Base-by-base conservation (phyloP, 2,329 filamentous ascomycete genomes). In the Sarocladium oryzae region DNA sequence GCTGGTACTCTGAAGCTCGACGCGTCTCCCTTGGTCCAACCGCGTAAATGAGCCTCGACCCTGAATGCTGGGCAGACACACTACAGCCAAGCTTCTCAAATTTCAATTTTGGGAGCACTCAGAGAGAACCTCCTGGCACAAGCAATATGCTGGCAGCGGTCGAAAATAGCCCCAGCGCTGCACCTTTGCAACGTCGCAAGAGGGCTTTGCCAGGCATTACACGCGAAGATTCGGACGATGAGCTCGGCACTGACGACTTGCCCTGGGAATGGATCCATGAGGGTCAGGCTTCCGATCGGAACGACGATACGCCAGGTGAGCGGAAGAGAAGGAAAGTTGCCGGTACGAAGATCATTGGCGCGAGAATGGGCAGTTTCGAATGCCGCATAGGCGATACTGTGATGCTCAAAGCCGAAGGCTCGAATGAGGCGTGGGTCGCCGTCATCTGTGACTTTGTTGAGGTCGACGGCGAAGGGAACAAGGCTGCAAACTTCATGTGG, bases 401-500 rank as follows among this genome's bases (percentile, higher is more conserved):
- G 32, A 75, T 97, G 36, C 76, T 99, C 51, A 95, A 95, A 66
- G 89, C 91, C 1, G 89, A 95, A 35, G 89, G 88, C 3, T 80
- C 82, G 36, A 89, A 89, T 57, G 89, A 95, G 61, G 87, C 90
- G 10, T 99, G 93, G 91, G 87, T 95, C 2, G 93, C 89, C 30
- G 83, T 99, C 55, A 86, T 96, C 50, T 86, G 85, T 60, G 84
- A 88, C 38, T 96, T 99, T 58, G 65, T 84, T 35, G 84, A 88
- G 18, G 84, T 86, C 11, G 64, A 69, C 15, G 68, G 63, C 21
- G 67, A 55, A 5, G 84, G 82, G 4, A 43, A 51, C 3, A 80
- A 86, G 38, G 83, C 85, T 23, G 92, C 88, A 51, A 87, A 86
- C 56, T 93, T 99, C 63, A 85, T 96, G 78, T 99, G 93, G 93